These are phyloP conservation scores for Fusarium clavum DNA, from an alignment of 2,329 filamentous ascomycete species.

Conservation along the genomic window DNA sequence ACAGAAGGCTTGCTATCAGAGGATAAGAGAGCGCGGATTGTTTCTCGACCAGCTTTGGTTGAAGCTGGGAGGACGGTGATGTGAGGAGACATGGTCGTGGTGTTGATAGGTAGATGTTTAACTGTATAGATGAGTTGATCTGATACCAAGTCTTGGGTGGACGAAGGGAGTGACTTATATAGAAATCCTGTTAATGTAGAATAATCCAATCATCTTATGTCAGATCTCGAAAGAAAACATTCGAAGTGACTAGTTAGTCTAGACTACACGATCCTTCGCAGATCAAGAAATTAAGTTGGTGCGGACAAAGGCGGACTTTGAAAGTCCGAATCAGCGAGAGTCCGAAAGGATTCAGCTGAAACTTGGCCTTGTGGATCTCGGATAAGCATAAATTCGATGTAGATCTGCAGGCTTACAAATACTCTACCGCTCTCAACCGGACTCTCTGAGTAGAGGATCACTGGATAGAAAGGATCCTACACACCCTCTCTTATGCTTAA, in stretches of 20 bases:
- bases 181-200: neutral
- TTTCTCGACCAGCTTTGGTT: constrained; percentile 48
- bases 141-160: neutral
- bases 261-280: neutral
- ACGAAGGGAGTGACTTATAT: constrained; percentile 3
- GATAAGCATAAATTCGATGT: constrained; percentile 23
- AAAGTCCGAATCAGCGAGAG: constrained; percentile 20
- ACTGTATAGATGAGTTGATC: neutral
- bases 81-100: constrained; percentile 44
- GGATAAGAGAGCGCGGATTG: constrained; percentile 46
- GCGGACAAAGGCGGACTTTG: neutral
- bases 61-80: constrained; percentile 52
- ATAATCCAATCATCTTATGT: neutral
- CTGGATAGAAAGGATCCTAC: neutral
- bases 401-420: constrained; percentile 16
- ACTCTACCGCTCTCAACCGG: neutral
- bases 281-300: constrained; percentile 1
- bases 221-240: neutral
- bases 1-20: constrained; percentile 38
- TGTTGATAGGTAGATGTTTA: neutral
- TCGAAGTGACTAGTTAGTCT: neutral
- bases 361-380: constrained; percentile 13
- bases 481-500: neutral
- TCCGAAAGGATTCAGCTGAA: neutral
- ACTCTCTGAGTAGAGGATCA: neutral